These are phyloP conservation scores for Mycena vitilis DNA, from an alignment of 768 basidiomycete species.

Conservation along the genomic window DNA sequence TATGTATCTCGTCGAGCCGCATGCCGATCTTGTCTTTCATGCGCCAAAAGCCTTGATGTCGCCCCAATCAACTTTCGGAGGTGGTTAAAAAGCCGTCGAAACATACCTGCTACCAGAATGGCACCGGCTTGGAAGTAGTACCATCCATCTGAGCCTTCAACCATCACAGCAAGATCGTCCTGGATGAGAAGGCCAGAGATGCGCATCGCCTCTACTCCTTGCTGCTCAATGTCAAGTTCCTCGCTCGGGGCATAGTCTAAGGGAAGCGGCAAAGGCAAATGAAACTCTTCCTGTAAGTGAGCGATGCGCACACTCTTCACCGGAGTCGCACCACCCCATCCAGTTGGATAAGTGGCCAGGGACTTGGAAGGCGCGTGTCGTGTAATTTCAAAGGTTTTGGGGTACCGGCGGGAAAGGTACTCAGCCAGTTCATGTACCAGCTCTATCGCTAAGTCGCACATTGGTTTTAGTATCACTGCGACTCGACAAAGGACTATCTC, in stretches of 20 bases:
- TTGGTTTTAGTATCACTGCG: neutral
- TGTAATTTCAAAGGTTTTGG: conserved; percentile 62
- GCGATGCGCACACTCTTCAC: conserved; percentile 65
- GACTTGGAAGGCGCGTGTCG: conserved; percentile 48
- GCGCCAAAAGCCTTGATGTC: conserved; percentile 75
- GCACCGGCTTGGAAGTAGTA: conserved; percentile 84
- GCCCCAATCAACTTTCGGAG: conserved; percentile 1
- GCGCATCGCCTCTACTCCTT: conserved; percentile 61
- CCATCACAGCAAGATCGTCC: conserved; percentile 70
- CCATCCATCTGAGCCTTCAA: conserved; percentile 73
- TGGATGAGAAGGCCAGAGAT: conserved; percentile 72
- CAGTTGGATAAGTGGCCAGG: conserved; percentile 37
- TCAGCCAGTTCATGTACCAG: conserved; percentile 76
- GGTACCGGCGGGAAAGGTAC: conserved; percentile 73
- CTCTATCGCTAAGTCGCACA: conserved; percentile 61
- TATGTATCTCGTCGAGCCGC: conserved; percentile 78
- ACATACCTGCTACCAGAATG: conserved; percentile 70
- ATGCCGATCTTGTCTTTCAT: conserved; percentile 82
- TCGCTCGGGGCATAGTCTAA: conserved; percentile 2
- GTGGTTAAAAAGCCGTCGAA: conserved; percentile 34
- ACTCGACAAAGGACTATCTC: conserved; percentile 22
- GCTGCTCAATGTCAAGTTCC: conserved; percentile 23
- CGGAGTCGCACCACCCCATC: conserved; percentile 59
- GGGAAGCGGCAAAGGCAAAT: conserved; percentile 38
- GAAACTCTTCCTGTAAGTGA: conserved; percentile 60